Percentiles rank a stretch among this genome's conserved stretches.
Evolutionary conservation across 2,329 filamentous ascomycete species (phyloP).

Genomic region (Claviceps sp.): DNA sequence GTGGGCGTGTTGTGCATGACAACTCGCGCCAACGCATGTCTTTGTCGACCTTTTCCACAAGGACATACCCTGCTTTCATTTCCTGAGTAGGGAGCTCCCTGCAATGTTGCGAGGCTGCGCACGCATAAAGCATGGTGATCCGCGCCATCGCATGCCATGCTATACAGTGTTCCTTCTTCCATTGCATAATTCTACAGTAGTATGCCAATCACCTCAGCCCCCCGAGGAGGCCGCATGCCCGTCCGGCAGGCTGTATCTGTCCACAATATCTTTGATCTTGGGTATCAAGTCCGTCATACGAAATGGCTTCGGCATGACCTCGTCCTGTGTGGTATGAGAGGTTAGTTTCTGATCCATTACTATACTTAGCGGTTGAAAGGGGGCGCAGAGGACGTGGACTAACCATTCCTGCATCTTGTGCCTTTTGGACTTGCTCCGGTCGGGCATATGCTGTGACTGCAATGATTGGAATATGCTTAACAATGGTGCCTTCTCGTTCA

Average conservation of each 20-base stretch:
- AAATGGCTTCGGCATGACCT: slow-evolving; percentile 6
- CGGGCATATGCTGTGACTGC: slow-evolving; percentile 73
- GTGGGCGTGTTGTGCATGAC: no score
- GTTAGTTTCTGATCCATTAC: not conserved
- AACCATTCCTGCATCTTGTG: slow-evolving; percentile 60
- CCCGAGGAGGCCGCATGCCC: not conserved
- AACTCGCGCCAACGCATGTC: no score
- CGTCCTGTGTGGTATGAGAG: slow-evolving; percentile 1
- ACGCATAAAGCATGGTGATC: no score
- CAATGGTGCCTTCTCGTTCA: slow-evolving; percentile 46
- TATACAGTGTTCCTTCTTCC: not conserved
- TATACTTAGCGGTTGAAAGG: not conserved
- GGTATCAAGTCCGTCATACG: slow-evolving; percentile 5
- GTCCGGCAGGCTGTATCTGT: not conserved
- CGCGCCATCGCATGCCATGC: no score
- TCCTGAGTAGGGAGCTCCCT: no score
- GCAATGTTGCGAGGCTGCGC: no score
- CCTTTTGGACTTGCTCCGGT: slow-evolving; percentile 56
- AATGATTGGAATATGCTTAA: slow-evolving; percentile 58
- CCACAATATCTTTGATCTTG: slow-evolving; percentile 5
- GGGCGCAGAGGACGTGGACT: slow-evolving; percentile 16
- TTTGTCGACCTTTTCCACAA: no score
- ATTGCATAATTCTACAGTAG: no score
- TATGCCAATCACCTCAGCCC: not conserved
- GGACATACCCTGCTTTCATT: no score